Percentiles rank a stretch among this genome's conserved stretches.
These are phyloP conservation scores for Hypoxylon crocopeplum DNA, from an alignment of 495 filamentous ascomycete species.

Conservation along the genomic window DNA sequence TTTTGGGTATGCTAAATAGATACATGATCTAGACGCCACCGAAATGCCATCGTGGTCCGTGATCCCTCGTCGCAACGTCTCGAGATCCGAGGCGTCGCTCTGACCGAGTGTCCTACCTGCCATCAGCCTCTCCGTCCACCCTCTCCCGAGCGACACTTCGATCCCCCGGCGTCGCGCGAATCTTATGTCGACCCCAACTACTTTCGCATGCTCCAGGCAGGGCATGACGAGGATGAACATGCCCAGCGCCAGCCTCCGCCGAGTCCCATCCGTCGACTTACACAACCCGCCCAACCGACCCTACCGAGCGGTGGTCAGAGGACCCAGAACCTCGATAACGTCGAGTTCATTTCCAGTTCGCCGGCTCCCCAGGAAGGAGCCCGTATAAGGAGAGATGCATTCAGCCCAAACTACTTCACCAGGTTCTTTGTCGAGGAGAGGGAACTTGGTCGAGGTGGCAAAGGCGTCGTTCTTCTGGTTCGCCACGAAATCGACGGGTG, in stretches of 20 bases:
- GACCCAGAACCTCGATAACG: constrained; percentile 43
- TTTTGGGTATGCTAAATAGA: too few species aligned
- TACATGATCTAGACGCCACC: constrained; percentile 71
- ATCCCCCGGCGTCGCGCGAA: constrained; percentile 53
- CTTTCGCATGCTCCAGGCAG: constrained; percentile 85
- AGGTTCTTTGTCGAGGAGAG: constrained; percentile 88
- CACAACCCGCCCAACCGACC: constrained; percentile 51
- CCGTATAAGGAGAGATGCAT: constrained; percentile 83
- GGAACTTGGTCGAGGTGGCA: constrained; percentile 87
- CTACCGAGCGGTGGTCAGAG: constrained; percentile 40
- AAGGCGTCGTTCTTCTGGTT: constrained; percentile 91
- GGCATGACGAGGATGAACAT: constrained; percentile 41
- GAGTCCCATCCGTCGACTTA: constrained; percentile 56
- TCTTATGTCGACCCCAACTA: constrained; percentile 89
- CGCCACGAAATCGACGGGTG: constrained; percentile 89
- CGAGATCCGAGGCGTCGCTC: constrained; percentile 70
- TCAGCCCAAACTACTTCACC: constrained; percentile 90
- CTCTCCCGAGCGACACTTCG: constrained; percentile 57
- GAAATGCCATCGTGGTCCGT: constrained; percentile 88
- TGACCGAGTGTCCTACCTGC: constrained; percentile 84
- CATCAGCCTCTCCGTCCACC: constrained; percentile 73
- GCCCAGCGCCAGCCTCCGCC: constrained; percentile 42
- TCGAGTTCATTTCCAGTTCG: constrained; percentile 63
- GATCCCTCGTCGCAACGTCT: constrained; percentile 86
- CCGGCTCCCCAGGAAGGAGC: constrained; percentile 55